Evolutionary conservation across 1,284 basidiomycete genomes (phyloP), one percentile per base, ranked within the genome.

Genomic region (Cryptococcus jaspeensis): DNA sequence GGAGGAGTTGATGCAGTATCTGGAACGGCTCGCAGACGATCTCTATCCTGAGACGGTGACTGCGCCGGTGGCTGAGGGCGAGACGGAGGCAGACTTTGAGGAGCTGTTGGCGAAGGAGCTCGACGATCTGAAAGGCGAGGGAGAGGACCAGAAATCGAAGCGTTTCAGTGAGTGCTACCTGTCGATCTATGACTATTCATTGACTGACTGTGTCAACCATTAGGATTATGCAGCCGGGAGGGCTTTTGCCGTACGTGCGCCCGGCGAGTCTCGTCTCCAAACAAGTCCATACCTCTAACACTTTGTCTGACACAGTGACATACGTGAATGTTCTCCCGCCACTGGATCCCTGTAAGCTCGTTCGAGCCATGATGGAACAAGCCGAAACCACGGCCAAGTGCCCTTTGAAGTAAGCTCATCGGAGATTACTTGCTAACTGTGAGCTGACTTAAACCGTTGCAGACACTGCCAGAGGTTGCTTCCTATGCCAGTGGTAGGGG

Each of bases 11-110:
- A 59, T 76, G 28, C 64, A 74, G 8, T 64, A 63, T 9, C 66
- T 76, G 9, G 74, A 76, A 52, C 49, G 45, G 62, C 59, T 73
- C 1, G 72, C 67, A 18, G 74, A 76, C 56, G 72, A 69, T 55
- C 58, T 76, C 20, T 74, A 76, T 49, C 72, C 71, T 12, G 70
- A 71, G 22, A 70, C 66, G 0, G 53, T 42, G 15, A 61, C 61
- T 15, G 49, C 43, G 9, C 50, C 36, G 0, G 52, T 46, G 9
- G 55, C 56, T 13, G 63, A 51, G 8, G 66, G 55, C 18, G 66
- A 61, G 20, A 68, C 65, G 13, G 70, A 71, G 37, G 46, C 62
- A 4, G 72, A 74, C 50, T 60, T 75, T 25, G 74, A 76, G 55
- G 67, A 63, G 38, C 61, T 69, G 65, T 59, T 76, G 25, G 63